Evolutionary conservation across 768 basidiomycete species (phyloP).

Genomic region (Boletus tomentosulus): DNA sequence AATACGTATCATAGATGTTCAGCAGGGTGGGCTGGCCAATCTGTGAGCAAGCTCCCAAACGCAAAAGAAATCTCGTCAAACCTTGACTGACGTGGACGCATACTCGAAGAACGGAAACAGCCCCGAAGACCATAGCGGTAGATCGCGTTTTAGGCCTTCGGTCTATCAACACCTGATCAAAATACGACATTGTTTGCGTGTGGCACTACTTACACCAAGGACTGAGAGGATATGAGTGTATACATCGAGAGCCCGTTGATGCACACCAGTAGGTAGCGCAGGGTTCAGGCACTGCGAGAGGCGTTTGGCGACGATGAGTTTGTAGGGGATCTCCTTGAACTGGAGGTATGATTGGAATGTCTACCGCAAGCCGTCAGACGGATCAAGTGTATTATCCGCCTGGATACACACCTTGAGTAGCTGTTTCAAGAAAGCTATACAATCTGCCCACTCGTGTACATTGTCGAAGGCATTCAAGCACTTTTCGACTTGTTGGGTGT

Average conservation of each 20-base stretch:
- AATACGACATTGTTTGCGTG: not conserved
- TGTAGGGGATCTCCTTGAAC: constrained; percentile 94
- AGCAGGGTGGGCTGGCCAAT: constrained; percentile 70
- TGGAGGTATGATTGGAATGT: constrained; percentile 91
- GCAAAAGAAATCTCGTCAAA: constrained; percentile 27
- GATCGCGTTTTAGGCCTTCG: constrained; percentile 82
- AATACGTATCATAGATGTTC: constrained; percentile 89
- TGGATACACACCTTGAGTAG: constrained; percentile 67
- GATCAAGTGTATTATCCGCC: not conserved
- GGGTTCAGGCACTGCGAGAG: constrained; percentile 96
- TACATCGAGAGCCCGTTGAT: constrained; percentile 93
- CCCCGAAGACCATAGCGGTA: constrained; percentile 92
- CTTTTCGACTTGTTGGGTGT: constrained; percentile 86
- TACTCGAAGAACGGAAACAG: constrained; percentile 99
- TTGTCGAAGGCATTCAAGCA: constrained; percentile 90
- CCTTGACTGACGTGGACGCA: constrained; percentile 98
- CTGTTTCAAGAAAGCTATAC: constrained; percentile 94
- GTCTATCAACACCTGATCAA: constrained; percentile 43
- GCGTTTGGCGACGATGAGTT: constrained; percentile 91
- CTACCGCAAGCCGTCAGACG: constrained; percentile 37
- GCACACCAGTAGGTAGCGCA: constrained; percentile 94
- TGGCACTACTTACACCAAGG: constrained; percentile 65
- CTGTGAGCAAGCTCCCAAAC: not conserved
- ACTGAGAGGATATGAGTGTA: constrained; percentile 88
- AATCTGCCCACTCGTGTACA: constrained; percentile 99